These are phyloP conservation scores for Truncatella angustata DNA, from an alignment of 2,329 filamentous ascomycete genomes.

Conservation along the genomic window DNA sequence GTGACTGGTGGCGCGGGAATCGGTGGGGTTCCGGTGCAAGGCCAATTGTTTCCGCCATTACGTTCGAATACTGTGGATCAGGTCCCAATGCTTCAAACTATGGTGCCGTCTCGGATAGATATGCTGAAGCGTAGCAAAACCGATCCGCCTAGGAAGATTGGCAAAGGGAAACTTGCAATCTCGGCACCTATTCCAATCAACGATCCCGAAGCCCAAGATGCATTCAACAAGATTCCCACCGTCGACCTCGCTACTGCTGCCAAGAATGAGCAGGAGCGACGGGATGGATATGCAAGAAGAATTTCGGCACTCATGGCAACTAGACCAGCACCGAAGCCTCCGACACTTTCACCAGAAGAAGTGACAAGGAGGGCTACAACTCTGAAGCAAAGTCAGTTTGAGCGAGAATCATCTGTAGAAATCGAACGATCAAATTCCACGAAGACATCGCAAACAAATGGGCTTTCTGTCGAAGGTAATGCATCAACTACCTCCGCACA, in stretches of 20 bases:
- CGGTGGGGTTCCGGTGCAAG: constrained; percentile 38
- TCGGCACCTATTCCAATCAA: constrained; percentile 45
- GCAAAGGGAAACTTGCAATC: constrained; percentile 42
- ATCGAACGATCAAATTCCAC: constrained; percentile 23
- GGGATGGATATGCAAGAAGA: constrained; percentile 30
- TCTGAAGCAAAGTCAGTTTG: constrained; percentile 37
- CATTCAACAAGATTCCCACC: constrained; percentile 33
- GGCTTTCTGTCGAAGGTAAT: constrained; percentile 29
- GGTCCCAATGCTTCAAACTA: constrained; percentile 12
- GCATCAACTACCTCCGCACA: constrained; percentile 46
- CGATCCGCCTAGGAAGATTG: constrained; percentile 21
- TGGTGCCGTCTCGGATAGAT: constrained; percentile 12
- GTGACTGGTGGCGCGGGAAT: constrained; percentile 32
- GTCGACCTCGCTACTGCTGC: constrained; percentile 50
- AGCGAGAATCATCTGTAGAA: constrained; percentile 19
- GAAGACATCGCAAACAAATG: constrained; percentile 20
- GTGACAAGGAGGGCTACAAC: constrained; percentile 32
- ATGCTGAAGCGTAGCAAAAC: constrained; percentile 15
- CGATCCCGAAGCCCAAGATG: constrained; percentile 21
- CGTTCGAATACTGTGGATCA: constrained; percentile 24
- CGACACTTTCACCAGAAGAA: constrained; percentile 31
- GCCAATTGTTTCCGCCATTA: constrained; percentile 41
- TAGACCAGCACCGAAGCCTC: constrained; percentile 35
- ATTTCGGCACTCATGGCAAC: constrained; percentile 31
- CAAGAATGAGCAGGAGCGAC: constrained; percentile 42